Evolutionary conservation across 208 protist species (phyloP).

Genomic region (Acanthamoeba culbertsoni): DNA sequence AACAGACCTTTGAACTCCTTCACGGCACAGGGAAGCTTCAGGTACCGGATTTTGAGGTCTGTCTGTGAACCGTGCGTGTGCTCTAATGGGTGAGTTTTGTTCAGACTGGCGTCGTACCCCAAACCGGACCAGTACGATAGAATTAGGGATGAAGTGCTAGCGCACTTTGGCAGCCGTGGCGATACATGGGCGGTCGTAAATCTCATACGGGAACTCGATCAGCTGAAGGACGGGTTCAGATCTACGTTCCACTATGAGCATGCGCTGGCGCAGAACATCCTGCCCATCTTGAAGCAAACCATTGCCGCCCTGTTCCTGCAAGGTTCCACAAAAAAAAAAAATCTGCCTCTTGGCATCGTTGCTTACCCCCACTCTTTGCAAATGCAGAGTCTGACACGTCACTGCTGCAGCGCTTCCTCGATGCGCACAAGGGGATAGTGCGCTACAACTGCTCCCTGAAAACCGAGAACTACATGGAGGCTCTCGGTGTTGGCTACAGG

Average conservation of each 20-base stretch:
- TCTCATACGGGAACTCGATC: slow-evolving; percentile 4
- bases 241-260: slow-evolving; percentile 45
- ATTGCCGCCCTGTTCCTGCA: slow-evolving; percentile 4
- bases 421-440: slow-evolving; percentile 12
- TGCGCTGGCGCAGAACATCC: slow-evolving; percentile 9
- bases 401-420: background rate
- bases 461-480: background rate
- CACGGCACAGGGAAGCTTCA: slow-evolving; percentile 6
- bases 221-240: background rate
- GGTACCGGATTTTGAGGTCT: background rate
- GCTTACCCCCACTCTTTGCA: no score
- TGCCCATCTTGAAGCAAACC: slow-evolving; percentile 3
- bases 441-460: background rate
- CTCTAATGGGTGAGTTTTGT: background rate
- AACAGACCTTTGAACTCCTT: background rate
- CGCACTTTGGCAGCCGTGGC: background rate
- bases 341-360: background rate
- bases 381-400: background rate
- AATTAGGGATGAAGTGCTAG: background rate
- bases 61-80: background rate
- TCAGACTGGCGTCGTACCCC: background rate
- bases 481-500: background rate
- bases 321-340: no score
- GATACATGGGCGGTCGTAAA: slow-evolving; percentile 37
- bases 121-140: background rate